A percentile compares a stretch with the other conserved stretches of the same genome.
Conservation (phyloP, 306 rosid genomes). For the Datisca glomerata region DNA sequence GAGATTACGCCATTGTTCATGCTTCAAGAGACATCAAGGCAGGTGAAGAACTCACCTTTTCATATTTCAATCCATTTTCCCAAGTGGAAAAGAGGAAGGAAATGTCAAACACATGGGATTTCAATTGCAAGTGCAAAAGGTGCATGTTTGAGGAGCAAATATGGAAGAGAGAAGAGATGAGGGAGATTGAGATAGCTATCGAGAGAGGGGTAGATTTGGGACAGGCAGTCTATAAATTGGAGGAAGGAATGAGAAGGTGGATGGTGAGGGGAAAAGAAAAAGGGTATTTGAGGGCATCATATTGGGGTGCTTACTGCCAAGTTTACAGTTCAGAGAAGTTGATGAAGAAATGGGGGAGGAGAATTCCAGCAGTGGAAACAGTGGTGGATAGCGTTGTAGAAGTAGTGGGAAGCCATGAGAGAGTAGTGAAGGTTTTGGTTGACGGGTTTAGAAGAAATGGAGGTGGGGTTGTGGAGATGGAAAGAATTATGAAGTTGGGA, state of each 20-base stretch:
- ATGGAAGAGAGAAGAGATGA: slow-evolving; percentile 27
- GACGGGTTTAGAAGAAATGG: slow-evolving; percentile 33
- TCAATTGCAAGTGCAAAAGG: slow-evolving; percentile 62
- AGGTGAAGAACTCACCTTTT: slow-evolving; percentile 70
- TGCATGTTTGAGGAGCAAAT: slow-evolving; percentile 61
- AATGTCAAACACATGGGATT: slow-evolving; percentile 59
- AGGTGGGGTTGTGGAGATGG: slow-evolving; percentile 36
- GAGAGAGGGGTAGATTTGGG: slow-evolving; percentile 59
- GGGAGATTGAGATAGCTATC: slow-evolving; percentile 56
- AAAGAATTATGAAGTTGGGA: slow-evolving; percentile 42
- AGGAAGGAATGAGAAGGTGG: slow-evolving; percentile 68
- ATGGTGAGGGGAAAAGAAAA: slow-evolving; percentile 56
- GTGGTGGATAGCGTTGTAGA: slow-evolving; percentile 48
- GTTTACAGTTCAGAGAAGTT: slow-evolving; percentile 40
- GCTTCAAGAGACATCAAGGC: slow-evolving; percentile 74
- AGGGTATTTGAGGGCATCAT: slow-evolving; percentile 63
- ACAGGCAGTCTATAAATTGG: slow-evolving; percentile 40
- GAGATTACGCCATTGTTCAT: slow-evolving; percentile 62
- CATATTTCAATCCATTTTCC: slow-evolving; percentile 49
- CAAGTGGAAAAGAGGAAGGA: slow-evolving; percentile 38
- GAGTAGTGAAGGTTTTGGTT: slow-evolving; percentile 39
- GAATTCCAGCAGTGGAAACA: slow-evolving; percentile 31
- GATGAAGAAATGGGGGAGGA: slow-evolving; percentile 65
- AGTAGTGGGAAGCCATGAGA: slow-evolving; percentile 65
- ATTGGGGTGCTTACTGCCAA: slow-evolving; percentile 49